A percentile compares a stretch with the other conserved stretches of the same genome.
These are phyloP conservation scores for Clavariopsis aquatica DNA, from an alignment of 495 filamentous ascomycete species.

Conservation along the genomic window DNA sequence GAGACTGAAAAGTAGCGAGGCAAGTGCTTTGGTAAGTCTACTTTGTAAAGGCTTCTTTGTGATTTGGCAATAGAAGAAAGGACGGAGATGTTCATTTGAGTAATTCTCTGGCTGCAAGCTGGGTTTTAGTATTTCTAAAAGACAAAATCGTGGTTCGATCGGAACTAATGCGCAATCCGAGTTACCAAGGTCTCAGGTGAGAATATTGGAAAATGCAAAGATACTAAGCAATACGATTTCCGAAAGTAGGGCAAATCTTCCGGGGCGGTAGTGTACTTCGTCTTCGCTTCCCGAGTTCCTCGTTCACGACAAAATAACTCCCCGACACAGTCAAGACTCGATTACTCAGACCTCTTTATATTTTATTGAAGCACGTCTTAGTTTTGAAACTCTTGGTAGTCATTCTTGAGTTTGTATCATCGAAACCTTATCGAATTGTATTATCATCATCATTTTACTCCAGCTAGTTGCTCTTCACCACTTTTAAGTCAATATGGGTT, in stretches of 20 bases:
- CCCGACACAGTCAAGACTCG: not conserved
- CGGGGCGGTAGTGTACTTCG: no score
- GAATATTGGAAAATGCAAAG: not conserved
- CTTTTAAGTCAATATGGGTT: constrained; percentile 19
- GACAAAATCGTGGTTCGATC: constrained; percentile 15
- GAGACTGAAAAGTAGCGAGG: constrained; percentile 14
- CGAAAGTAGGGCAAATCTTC: constrained; percentile 9
- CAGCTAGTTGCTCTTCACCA: no score
- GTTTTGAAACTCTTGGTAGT: no score
- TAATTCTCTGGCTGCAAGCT: not conserved
- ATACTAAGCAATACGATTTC: constrained; percentile 9
- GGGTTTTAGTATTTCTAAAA: constrained; percentile 2
- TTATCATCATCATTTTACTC: no score
- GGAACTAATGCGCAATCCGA: constrained; percentile 19
- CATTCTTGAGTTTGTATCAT: no score
- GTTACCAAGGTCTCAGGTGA: not conserved
- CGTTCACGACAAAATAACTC: no score
- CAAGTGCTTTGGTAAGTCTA: constrained; percentile 1
- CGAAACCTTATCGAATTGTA: no score
- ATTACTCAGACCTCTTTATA: not conserved
- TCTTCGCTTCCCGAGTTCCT: no score
- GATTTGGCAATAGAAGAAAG: not conserved
- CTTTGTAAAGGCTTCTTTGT: not conserved
- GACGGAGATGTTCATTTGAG: not conserved
- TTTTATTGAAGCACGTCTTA: no score